These are phyloP conservation scores for Avena atlantica DNA, from an alignment of 176 grass and related monocot species.

Conservation along the genomic window DNA sequence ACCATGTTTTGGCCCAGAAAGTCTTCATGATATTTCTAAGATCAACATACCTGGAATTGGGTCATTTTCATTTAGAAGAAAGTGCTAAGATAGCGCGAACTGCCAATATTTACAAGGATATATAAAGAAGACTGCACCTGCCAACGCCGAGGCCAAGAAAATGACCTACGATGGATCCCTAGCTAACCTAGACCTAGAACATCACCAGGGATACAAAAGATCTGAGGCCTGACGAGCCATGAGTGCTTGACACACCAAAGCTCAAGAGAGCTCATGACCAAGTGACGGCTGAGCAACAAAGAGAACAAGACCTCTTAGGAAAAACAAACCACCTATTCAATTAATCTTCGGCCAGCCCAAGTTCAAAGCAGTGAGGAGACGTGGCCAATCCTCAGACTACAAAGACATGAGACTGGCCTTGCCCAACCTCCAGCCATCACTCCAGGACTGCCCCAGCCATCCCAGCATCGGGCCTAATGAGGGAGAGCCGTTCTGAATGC, in stretches of 20 bases:
- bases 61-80: background rate
- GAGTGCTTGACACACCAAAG: background rate
- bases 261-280: background rate
- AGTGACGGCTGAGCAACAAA: background rate
- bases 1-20: conserved; percentile 30
- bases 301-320: background rate
- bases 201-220: background rate
- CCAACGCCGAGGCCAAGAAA: background rate
- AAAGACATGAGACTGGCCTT: background rate
- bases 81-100: background rate
- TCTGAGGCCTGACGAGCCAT: background rate
- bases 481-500: background rate
- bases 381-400: background rate
- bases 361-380: background rate
- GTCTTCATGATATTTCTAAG: conserved; percentile 30
- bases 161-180: background rate
- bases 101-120: background rate
- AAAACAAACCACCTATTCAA: background rate
- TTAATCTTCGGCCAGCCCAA: background rate
- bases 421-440: background rate
- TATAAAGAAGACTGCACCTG: background rate
- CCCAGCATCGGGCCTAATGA: background rate
- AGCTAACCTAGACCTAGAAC: background rate
- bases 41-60: background rate
- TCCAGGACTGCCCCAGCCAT: background rate